Evolutionary conservation across 768 basidiomycete genomes (phyloP).

Genomic region (Tulasnella sp.): DNA sequence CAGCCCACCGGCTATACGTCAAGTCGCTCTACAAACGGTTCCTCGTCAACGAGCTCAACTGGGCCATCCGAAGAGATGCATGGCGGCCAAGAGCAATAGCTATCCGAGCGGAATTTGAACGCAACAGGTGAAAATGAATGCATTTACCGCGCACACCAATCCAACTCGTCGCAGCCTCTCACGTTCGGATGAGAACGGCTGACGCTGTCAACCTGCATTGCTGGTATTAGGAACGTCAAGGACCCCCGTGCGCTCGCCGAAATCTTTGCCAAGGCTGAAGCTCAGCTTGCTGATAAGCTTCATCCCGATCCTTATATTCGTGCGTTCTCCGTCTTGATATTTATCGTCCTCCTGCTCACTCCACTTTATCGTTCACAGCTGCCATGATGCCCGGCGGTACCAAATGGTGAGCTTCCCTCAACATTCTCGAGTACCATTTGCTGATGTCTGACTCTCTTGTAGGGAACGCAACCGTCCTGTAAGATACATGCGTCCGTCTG

Average conservation of each 20-base stretch:
- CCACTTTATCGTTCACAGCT: slow-evolving; percentile 34
- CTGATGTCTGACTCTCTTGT: slow-evolving; percentile 18
- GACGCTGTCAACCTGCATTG: slow-evolving; percentile 7
- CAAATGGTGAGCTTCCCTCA: slow-evolving; percentile 63
- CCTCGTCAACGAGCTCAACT: slow-evolving; percentile 79
- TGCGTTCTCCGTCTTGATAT: slow-evolving; percentile 35
- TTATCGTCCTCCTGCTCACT: background rate
- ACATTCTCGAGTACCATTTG: slow-evolving; percentile 10
- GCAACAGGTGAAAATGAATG: slow-evolving; percentile 55
- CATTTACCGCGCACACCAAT: background rate
- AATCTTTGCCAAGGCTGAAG: slow-evolving; percentile 75
- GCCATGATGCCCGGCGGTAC: slow-evolving; percentile 79
- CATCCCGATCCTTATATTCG: slow-evolving; percentile 93
- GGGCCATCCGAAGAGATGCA: slow-evolving; percentile 74
- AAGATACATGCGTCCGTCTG: background rate
- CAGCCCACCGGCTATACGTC: slow-evolving; percentile 71
- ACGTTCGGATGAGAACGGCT: background rate
- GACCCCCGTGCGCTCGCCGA: slow-evolving; percentile 71
- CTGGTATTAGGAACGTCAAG: slow-evolving; percentile 52
- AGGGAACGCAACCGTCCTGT: slow-evolving; percentile 81
- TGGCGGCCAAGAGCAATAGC: slow-evolving; percentile 78
- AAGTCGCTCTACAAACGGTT: slow-evolving; percentile 85
- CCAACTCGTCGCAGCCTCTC: slow-evolving; percentile 14
- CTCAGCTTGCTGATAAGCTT: slow-evolving; percentile 44
- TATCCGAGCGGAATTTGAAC: slow-evolving; percentile 88